Evolutionary conservation across 768 basidiomycete genomes (phyloP), one percentile per base, ranked within the genome.

Genomic region (Boletus patriciae): DNA sequence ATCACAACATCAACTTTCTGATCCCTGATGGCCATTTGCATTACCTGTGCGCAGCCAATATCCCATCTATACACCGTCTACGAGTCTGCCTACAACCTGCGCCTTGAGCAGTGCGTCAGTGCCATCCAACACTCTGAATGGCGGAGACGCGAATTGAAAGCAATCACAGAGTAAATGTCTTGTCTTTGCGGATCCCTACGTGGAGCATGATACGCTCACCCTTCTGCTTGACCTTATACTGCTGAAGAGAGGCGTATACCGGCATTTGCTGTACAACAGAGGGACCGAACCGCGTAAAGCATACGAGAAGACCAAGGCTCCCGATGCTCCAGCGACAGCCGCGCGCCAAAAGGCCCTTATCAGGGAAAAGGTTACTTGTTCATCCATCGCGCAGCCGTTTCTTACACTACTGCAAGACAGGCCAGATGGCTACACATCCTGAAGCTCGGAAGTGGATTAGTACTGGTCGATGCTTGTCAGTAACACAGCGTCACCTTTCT

Each of bases 71-170:
- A 93, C 71, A 93, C 91, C 0, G 80, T 91, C 54, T 94, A 94
- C 69, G 79, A 88, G 62, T 86, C 90, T 6, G 83, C 81, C 9
- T 77, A 88, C 65, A 93, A 93, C 66, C 78, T 92, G 34, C 78
- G 92, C 47, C 80, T 94, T 23, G 90, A 93, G 69, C 87, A 91
- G 74, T 94, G 92, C 70, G 91, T 92, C 46, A 64, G 88, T 83
- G 40, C 8, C 38, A 16, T 61, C 16, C 16, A 15, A 34, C 25
- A 4, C 27, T 50, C 2, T 42, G n/a, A 45, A 27, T 45, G 19
- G 25, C 25, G 33, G 9, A 33, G 41, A 52, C 31, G 36, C 34
- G 21, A 41, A 54, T 44, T 64, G 49, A 63, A 58, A 46, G 16
- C 46, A 44, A 23, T 11, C 29, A n/a, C 60, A 89, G 88, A 72